These are phyloP conservation scores for Penicillium lividum DNA, from an alignment of 495 filamentous ascomycete genomes.

Conservation along the genomic window DNA sequence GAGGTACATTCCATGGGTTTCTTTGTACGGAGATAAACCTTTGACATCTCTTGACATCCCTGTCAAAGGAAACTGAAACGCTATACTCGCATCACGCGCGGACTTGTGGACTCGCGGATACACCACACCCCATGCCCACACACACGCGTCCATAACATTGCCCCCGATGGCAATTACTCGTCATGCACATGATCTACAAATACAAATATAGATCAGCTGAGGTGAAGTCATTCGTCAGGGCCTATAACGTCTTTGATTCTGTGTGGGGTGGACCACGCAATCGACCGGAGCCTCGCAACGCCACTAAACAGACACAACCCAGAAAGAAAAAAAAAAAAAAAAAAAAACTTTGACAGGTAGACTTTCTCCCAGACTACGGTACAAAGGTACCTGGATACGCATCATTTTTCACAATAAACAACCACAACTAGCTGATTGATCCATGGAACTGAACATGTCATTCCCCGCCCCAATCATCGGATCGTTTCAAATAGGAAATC, in stretches of 20 bases:
- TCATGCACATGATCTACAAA: not conserved
- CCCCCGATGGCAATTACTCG: not conserved
- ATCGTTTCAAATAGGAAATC: slow-evolving; percentile 10
- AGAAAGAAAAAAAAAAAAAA: no score
- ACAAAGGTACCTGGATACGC: not conserved
- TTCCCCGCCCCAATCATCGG: slow-evolving; percentile 10
- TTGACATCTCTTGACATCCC: not conserved
- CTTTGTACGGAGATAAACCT: not conserved
- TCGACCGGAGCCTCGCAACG: slow-evolving; percentile 1
- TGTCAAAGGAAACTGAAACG: not conserved
- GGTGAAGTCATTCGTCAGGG: slow-evolving; percentile 8
- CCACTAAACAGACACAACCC: not conserved
- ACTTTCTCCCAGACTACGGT: not conserved
- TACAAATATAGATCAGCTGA: slow-evolving; percentile 6
- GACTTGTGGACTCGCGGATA: no score
- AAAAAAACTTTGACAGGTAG: slow-evolving; percentile 9
- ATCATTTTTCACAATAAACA: slow-evolving; percentile 22
- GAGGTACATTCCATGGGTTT: no score
- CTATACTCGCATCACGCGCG: no score
- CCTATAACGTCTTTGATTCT: slow-evolving; percentile 9
- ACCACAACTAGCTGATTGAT: slow-evolving; percentile 13
- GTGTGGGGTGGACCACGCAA: slow-evolving; percentile 22
- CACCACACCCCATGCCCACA: no score
- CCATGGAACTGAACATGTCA: slow-evolving; percentile 21
- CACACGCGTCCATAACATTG: not conserved